Conservation (phyloP, 768 basidiomycete species). For the Amylocystis lapponica region DNA sequence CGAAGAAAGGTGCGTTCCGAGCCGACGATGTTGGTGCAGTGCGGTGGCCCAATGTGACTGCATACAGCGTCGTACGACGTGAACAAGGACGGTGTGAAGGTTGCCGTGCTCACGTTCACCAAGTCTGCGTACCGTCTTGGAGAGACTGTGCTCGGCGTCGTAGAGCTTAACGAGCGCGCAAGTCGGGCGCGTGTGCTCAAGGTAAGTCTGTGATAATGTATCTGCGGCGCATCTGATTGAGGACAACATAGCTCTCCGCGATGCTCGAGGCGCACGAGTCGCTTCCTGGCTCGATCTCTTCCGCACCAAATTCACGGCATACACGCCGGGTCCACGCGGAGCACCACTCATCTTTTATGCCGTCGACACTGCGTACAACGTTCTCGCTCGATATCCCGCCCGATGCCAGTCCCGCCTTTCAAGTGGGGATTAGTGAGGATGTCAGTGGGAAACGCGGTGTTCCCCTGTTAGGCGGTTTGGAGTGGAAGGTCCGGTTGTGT, state of each 20-base stretch:
- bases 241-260: slow-evolving; percentile 65
- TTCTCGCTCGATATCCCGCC: slow-evolving; percentile 91
- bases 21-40: not conserved
- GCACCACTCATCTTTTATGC: slow-evolving; percentile 71
- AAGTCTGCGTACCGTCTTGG: slow-evolving; percentile 90
- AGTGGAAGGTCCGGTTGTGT: slow-evolving; percentile 86
- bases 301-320: slow-evolving; percentile 41
- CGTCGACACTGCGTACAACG: slow-evolving; percentile 68
- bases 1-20: slow-evolving; percentile 68
- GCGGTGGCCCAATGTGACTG: slow-evolving; percentile 1
- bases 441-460: slow-evolving; percentile 9
- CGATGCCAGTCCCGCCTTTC: slow-evolving; percentile 86
- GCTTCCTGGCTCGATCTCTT: slow-evolving; percentile 56
- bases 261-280: slow-evolving; percentile 87
- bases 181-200: slow-evolving; percentile 75
- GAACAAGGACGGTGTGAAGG: slow-evolving; percentile 84
- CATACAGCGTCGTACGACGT: slow-evolving; percentile 86
- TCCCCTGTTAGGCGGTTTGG: slow-evolving; percentile 58
- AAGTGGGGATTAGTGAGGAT: slow-evolving; percentile 46
- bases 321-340: slow-evolving; percentile 80
- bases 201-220: slow-evolving; percentile 36
- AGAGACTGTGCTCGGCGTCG: slow-evolving; percentile 85
- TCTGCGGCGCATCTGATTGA: not conserved
- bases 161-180: slow-evolving; percentile 76
- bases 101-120: slow-evolving; percentile 87